A percentile compares a stretch with the other conserved stretches of the same genome.
phyloP scores from a whole-genome alignment of 306 rosid genomes.

The Abrus precatorius region DNA sequence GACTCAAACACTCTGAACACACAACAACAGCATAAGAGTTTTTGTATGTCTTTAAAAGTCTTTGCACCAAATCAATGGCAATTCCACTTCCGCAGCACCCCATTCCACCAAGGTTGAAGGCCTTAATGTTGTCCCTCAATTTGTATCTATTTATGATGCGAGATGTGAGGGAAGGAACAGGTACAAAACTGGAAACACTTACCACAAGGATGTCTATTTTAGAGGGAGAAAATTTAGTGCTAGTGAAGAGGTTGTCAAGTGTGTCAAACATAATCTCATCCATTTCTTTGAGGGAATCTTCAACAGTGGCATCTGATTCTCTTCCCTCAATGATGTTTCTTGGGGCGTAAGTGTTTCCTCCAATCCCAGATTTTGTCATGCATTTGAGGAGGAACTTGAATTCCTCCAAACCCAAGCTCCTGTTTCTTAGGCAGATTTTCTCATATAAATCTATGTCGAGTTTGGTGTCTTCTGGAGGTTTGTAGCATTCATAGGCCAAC shows the following conservation, averaged over 20 bases:
- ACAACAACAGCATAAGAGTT: slow-evolving; percentile 60
- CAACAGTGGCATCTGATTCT: slow-evolving; percentile 46
- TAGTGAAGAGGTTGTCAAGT: slow-evolving; percentile 61
- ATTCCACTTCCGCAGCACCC: slow-evolving; percentile 71
- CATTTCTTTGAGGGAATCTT: slow-evolving; percentile 58
- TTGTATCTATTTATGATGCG: slow-evolving; percentile 67
- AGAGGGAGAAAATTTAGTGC: slow-evolving; percentile 52
- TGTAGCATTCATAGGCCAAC: slow-evolving; percentile 63
- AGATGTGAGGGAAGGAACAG: slow-evolving; percentile 62
- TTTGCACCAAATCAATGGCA: slow-evolving; percentile 66
- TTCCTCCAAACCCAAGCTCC: slow-evolving; percentile 58
- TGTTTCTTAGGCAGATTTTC: slow-evolving; percentile 52
- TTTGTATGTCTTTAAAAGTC: slow-evolving; percentile 51
- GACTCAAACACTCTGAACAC: slow-evolving; percentile 65
- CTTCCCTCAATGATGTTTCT: slow-evolving; percentile 54
- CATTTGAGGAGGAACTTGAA: slow-evolving; percentile 58
- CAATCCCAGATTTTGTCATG: slow-evolving; percentile 64
- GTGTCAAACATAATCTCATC: slow-evolving; percentile 63
- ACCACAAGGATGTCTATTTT: slow-evolving; percentile 67
- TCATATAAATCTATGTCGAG: slow-evolving; percentile 48
- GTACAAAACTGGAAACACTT: slow-evolving; percentile 64
- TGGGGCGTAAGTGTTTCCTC: slow-evolving; percentile 68
- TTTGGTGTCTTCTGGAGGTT: slow-evolving; percentile 55
- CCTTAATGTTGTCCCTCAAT: slow-evolving; percentile 63
- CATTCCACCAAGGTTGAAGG: slow-evolving; percentile 69